Evolutionary conservation across 2,329 filamentous ascomycete species (phyloP), one percentile per base, ranked within the genome.

Genomic region (Corinectria fuckeliana): DNA sequence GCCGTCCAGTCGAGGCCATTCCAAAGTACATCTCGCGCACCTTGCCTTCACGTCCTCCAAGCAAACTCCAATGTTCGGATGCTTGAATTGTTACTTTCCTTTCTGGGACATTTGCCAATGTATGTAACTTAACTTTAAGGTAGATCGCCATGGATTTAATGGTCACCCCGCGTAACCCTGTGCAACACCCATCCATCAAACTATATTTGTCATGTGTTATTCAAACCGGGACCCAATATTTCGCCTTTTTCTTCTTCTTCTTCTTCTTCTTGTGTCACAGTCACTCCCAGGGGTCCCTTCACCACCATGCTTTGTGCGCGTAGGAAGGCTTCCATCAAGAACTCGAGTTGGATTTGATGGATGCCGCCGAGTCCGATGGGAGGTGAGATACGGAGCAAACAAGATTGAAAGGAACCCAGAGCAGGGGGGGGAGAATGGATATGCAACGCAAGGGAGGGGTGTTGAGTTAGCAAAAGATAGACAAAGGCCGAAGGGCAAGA

Each of bases 291-390:
- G 44, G 50, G 25, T 26, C 42, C 21, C 44, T 32, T 36, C 14
- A n/a, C 14, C 32, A n/a, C 44, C 42, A 51, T 67, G 64, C 5
- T 53, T 34, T 30, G 36, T 58, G 50, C 53, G 57, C 52, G 53
- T 58, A 53, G 64, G 54, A 58, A 58, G 56, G 63, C 58, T 60
- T 61, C 61, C 61, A 68, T 60, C 34, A 64, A 48, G 62, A 53
- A 59, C 53, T 65, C 56, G 58, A 56, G 56, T 56, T 58, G 63
- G 50, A 57, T 47, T 53, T 54, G 41, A 18, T 57, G 34, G 50
- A 49, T 55, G 57, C 50, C 52, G 58, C 58, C 47, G 44, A 58
- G 41, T 34, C 56, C 50, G 57, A 54, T 61, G 39, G 44, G 36
- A 59, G 25, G 52, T 51, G 54, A 56, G 55, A 65, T 63, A 54